A percentile compares a stretch with the other conserved stretches of the same genome.
Conservation (phyloP, 164 flowering plant species). For the Annona squamosa region DNA sequence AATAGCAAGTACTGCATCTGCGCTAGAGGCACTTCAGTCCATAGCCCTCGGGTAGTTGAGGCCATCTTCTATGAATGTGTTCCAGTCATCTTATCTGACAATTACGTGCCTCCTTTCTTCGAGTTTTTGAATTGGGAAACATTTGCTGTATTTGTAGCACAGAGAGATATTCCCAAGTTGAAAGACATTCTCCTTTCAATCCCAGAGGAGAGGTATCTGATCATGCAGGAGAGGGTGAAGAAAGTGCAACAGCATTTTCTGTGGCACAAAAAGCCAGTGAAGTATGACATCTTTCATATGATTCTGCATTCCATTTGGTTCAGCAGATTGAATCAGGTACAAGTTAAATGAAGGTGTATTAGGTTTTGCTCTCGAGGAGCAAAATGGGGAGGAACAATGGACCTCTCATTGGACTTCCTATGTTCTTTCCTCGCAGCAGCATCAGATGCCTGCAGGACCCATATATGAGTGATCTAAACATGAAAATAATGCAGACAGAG, state of each 20-base stretch:
- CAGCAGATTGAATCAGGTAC: constrained; percentile 23
- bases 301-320: constrained; percentile 43
- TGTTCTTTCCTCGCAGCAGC: neutral
- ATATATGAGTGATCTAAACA: neutral
- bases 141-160: constrained; percentile 28
- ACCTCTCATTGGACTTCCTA: neutral
- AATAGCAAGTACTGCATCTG: constrained; percentile 41
- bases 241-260: constrained; percentile 34
- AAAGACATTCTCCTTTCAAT: constrained; percentile 30
- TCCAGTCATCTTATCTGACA: constrained; percentile 38
- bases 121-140: constrained; percentile 39
- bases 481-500: neutral
- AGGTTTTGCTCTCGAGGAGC: neutral
- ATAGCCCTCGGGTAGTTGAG: constrained; percentile 36
- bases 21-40: constrained; percentile 34
- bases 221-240: constrained; percentile 30
- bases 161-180: constrained; percentile 30
- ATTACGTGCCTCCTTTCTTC: constrained; percentile 42
- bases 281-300: constrained; percentile 46
- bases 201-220: constrained; percentile 27
- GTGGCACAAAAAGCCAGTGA: constrained; percentile 36
- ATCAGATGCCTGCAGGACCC: neutral
- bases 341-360: neutral
- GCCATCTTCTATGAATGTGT: constrained; percentile 36
- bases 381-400: neutral